Evolutionary conservation across 2,329 filamentous ascomycete species (phyloP), one percentile per base, ranked within the genome.

Genomic region (Colletotrichum theobromicola): DNA sequence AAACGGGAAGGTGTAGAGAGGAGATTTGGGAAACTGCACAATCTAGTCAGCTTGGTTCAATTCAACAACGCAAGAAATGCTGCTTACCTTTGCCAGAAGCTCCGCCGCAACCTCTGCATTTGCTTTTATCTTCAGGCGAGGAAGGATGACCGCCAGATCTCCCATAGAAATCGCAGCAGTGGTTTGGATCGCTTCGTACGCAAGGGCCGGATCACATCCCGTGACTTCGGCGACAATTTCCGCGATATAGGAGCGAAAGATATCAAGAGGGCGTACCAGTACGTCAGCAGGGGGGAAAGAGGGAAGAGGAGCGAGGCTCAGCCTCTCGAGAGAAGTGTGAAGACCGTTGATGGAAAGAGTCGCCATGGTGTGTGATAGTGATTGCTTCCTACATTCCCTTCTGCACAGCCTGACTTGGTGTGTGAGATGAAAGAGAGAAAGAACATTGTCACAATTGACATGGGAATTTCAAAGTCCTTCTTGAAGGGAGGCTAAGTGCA

Each of bases 301-400:
- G 8, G 71, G 71, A 69, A 85, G 69, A 75, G 81, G 70, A 68
- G 84, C 72, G 69, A 83, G 87, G 86, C 91, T 0, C 88, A 92
- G 3, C 78, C 92, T 74, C 89, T 90, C 0, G 84, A 92, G 62
- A 88, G 93, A 67, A 87, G 92, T 42, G 84, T 93, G 67, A 84
- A 92, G 80, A 86, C 87, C 61, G 79, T 92, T 77, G 89, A 93
- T 79, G 82, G 91, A 80, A 89, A 90, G 24, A 91, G 92, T 91
- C 75, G 89, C 81, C 83, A 90, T 69, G 57, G n/a, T 61, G 37
- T 62, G 32, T 26, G 60, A 35, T 42, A 26, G 21, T 18, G 32
- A n/a, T 62, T 28, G 34, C 35, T 16, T 37, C 9, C 24, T 37
- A 34, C 60, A 62, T 60, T 13, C 57, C 28, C 26, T 55, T 55